Base-by-base conservation (phyloP, 1,284 basidiomycete genomes). In the Austroboletus olivaceoglutinosus region DNA sequence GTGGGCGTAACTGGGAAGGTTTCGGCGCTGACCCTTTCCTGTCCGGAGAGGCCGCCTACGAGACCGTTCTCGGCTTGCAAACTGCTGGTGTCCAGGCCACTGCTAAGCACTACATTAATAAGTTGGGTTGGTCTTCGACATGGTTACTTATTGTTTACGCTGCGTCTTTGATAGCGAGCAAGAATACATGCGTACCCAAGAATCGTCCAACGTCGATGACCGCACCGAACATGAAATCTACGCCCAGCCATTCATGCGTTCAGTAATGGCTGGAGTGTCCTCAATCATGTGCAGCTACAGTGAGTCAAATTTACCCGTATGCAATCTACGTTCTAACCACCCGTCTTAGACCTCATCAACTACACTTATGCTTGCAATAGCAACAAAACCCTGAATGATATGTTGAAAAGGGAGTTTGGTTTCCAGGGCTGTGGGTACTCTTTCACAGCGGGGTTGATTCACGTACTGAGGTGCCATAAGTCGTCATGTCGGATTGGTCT, bases 241-340 rank as follows among this genome's bases (percentile, higher is more conserved):
- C 55, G 76, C 73, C 21, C 77, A 78, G 49, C 81, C 82, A 0
- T 90, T 73, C 67, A 52, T 81, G 50, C 71, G 78, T 30, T 47
- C 57, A 2, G 55, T 56, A 4, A 71, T 61, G 73, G 86, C 86
- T 4, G 81, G 79, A 30, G 85, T 88, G 5, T 76, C 82, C 2
- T 70, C 82, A 1, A 74, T 90, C 45, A 91, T 91, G 88, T 89
- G 86, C 59, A 80, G 82, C 12, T 89, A 89, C 65, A 85, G 83
- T 67, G 64, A 70, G 58, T 76, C 0, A 8, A 25, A 19, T 43
- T 38, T 19, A 18, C n/a, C 1, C 16, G 12, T 6, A n/a, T 31
- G 8, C 30, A 3, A 4, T 30, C 15, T n/a, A 7, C 4, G 1
- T 10, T 37, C 47, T 64, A 43, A 66, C 43, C 10, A 19, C 19